Conservation (phyloP, 345 rosid species). For the Hypericum perforatum region DNA sequence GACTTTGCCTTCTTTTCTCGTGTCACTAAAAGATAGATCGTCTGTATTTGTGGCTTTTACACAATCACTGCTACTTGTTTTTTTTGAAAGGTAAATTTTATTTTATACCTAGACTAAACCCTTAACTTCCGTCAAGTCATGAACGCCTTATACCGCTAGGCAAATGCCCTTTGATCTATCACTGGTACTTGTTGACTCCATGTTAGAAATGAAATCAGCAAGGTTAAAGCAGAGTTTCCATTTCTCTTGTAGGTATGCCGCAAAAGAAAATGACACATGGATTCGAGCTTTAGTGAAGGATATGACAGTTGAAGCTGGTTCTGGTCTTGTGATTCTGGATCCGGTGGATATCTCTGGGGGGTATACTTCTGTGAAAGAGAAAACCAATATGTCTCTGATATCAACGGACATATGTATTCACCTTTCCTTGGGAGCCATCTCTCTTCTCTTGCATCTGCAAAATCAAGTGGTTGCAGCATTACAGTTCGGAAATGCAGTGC, state of each 20-base stretch:
- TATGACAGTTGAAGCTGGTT: conserved; percentile 83
- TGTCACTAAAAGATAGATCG: no score
- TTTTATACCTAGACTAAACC: no score
- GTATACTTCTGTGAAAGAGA: conserved; percentile 83
- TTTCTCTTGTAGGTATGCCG: conserved; percentile 56
- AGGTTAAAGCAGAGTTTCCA: no score
- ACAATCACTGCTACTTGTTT: no score
- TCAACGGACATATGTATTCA: conserved; percentile 80
- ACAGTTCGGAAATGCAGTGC: conserved; percentile 79
- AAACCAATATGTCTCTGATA: conserved; percentile 71
- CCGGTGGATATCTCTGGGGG: conserved; percentile 89
- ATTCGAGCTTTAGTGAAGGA: conserved; percentile 76
- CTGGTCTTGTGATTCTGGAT: conserved; percentile 87
- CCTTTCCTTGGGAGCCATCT: conserved; percentile 75
- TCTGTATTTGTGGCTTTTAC: no score
- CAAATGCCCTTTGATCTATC: no score
- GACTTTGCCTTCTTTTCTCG: no score
- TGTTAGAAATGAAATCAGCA: no score
- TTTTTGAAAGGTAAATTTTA: no score
- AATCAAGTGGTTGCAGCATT: conserved; percentile 70
- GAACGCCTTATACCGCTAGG: no score
- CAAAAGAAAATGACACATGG: conserved; percentile 94
- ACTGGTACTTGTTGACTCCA: no score
- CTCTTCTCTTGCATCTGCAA: conserved; percentile 79
- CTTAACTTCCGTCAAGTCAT: no score